Percentiles rank a stretch among this genome's conserved stretches.
Conservation (phyloP, 352 stramenopile genomes). For the Thalassiosira sp. region DNA sequence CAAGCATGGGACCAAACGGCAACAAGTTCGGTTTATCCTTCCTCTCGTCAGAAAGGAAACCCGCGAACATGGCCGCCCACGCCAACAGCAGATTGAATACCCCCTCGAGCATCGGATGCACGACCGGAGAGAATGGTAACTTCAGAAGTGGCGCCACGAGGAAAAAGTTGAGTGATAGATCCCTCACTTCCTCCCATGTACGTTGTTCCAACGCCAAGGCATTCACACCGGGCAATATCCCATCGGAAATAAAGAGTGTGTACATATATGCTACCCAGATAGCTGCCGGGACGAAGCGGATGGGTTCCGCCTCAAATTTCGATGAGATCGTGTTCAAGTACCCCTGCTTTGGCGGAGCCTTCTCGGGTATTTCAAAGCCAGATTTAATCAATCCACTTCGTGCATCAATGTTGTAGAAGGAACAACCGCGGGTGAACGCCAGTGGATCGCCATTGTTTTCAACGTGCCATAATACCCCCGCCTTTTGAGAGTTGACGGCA, state of each 20-base stretch:
- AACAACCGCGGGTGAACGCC: conserved; percentile 78
- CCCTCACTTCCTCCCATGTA: conserved; percentile 80
- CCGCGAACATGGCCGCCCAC: conserved; percentile 83
- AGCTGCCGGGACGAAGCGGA: conserved; percentile 51
- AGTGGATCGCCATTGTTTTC: conserved; percentile 72
- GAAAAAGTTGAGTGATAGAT: conserved; percentile 84
- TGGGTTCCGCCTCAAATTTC: conserved; percentile 68
- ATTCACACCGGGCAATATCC: conserved; percentile 69
- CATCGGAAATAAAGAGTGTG: conserved; percentile 78
- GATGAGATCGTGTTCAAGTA: conserved; percentile 33
- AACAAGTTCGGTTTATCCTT: conserved; percentile 69
- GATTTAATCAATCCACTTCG: conserved; percentile 60
- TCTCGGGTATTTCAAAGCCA: conserved; percentile 82
- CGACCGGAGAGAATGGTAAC: conserved; percentile 69
- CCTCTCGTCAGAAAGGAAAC: conserved; percentile 80
- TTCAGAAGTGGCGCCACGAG: conserved; percentile 74
- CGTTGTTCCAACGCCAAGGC: conserved; percentile 67
- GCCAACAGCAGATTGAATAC: conserved; percentile 84
- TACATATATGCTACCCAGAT: conserved; percentile 76
- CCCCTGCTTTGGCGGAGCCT: conserved; percentile 54
- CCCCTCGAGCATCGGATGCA: conserved; percentile 82
- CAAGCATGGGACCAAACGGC: conserved; percentile 69
- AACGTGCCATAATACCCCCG: conserved; percentile 77
- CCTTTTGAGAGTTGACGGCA: conserved; percentile 20
- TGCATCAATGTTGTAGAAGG: conserved; percentile 75